These are phyloP conservation scores for Pseudogymnoascus sp. DNA, from an alignment of 2,329 filamentous ascomycete species.

Conservation along the genomic window DNA sequence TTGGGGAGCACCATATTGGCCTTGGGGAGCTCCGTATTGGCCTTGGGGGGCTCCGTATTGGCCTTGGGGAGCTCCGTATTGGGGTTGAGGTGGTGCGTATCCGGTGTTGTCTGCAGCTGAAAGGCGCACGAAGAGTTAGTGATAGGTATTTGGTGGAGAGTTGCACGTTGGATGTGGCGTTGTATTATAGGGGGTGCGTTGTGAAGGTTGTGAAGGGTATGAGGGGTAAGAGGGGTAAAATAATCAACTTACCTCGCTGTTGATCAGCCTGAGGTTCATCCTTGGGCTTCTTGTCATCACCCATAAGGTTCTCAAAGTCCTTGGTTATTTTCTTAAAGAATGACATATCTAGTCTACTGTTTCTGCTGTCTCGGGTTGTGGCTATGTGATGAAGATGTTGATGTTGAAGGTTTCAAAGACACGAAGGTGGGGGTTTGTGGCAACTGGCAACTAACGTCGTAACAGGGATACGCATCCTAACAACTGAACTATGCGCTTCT, in stretches of 20 bases:
- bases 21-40: conserved; percentile 20
- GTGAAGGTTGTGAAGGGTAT: not conserved
- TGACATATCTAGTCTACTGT: conserved; percentile 35
- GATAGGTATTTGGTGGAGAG: conserved; percentile 16
- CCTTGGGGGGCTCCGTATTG: conserved; percentile 15
- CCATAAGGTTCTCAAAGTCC: conserved; percentile 44
- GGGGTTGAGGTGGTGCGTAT: not conserved
- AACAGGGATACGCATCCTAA: not conserved
- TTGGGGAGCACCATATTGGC: conserved; percentile 13
- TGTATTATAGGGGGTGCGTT: conserved; percentile 4
- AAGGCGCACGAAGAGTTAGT: conserved; percentile 15
- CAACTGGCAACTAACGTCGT: too few relatives aligned
- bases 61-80: conserved; percentile 13
- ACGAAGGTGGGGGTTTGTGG: not conserved
- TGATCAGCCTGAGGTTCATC: conserved; percentile 10
- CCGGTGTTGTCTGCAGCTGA: not conserved
- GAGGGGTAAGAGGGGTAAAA: conserved; percentile 13
- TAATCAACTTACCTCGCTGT: not conserved
- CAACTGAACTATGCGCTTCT: not conserved
- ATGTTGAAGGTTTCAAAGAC: not conserved
- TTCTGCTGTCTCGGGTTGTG: not conserved
- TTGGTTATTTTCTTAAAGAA: conserved; percentile 41
- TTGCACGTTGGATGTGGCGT: conserved; percentile 18
- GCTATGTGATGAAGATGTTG: not conserved
- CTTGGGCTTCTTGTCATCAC: conserved; percentile 34